Conservation (phyloP, 2,329 filamentous ascomycete genomes). For the Corinectria fuckeliana region DNA sequence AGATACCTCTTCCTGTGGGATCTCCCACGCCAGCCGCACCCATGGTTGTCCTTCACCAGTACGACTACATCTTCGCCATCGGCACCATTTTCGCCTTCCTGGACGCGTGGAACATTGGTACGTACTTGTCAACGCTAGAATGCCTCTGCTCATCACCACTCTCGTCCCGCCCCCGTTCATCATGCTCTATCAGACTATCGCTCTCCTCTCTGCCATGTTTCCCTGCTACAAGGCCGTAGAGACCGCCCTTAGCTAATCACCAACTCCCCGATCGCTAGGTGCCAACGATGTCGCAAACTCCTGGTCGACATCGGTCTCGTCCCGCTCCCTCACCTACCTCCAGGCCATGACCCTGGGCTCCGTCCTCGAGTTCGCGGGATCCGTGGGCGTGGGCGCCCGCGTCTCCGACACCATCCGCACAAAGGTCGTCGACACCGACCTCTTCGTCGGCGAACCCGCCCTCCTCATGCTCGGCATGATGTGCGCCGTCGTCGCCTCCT, state of each 20-base stretch:
- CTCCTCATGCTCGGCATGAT: conserved; percentile 66
- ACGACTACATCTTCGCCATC: conserved; percentile 68
- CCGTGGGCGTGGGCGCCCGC: conserved; percentile 65
- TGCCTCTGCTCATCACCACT: no score
- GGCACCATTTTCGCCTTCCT: conserved; percentile 70
- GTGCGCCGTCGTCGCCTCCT: conserved; percentile 60
- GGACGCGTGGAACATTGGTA: conserved; percentile 70
- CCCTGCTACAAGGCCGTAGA: no score
- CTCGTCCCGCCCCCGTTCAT: neutral
- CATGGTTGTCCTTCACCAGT: conserved; percentile 52
- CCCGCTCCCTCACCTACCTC: conserved; percentile 66
- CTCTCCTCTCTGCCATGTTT: neutral
- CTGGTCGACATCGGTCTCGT: conserved; percentile 77
- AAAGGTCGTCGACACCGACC: conserved; percentile 59
- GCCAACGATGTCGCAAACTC: conserved; percentile 74
- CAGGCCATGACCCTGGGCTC: conserved; percentile 66
- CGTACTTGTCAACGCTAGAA: neutral
- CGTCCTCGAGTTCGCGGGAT: conserved; percentile 67
- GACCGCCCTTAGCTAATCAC: conserved; percentile 45
- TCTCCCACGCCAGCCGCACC: conserved; percentile 3
- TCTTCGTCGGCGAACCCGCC: conserved; percentile 56
- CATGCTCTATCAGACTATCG: neutral
- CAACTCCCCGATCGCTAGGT: conserved; percentile 14
- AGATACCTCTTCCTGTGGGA: neutral
- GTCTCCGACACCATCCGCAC: conserved; percentile 69